Conservation (phyloP, 2,329 filamentous ascomycete species). For the Blumeria hordei region DNA sequence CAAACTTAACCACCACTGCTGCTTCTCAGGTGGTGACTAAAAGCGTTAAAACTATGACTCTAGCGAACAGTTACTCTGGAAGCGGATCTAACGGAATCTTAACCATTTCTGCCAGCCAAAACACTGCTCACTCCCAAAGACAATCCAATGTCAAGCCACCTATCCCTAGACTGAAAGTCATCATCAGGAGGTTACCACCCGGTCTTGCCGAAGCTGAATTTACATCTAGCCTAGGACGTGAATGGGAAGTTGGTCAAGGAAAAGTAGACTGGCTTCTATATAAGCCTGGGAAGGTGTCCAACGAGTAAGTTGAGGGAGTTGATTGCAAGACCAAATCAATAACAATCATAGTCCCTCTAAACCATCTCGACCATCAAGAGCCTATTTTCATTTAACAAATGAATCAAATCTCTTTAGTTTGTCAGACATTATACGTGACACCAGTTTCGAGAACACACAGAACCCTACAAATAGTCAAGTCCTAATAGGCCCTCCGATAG, state of each 20-base stretch:
- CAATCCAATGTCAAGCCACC: conserved; percentile 21
- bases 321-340: background rate
- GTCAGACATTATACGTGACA: conserved; percentile 41
- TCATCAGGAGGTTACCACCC: conserved; percentile 66
- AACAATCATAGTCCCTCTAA: conserved; percentile 47
- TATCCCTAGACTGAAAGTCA: conserved; percentile 47
- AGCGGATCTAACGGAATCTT: conserved; percentile 25
- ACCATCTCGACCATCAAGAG: conserved; percentile 54
- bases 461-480: conserved; percentile 47
- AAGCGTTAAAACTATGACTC: too few relatives aligned
- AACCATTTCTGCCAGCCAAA: conserved; percentile 23
- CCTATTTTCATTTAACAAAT: conserved; percentile 60
- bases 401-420: conserved; percentile 39
- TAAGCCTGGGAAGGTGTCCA: conserved; percentile 51
- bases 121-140: conserved; percentile 19
- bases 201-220: conserved; percentile 66
- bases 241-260: conserved; percentile 61
- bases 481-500: conserved; percentile 50
- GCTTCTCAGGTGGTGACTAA: too few relatives aligned
- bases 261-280: conserved; percentile 70
- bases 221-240: conserved; percentile 41
- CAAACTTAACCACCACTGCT: too few relatives aligned
- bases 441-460: conserved; percentile 59
- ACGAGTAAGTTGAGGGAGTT: conserved; percentile 36
- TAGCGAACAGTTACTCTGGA: background rate